Conservation (phyloP, 257 asterid genomes). For the Nicotiana paniculata region DNA sequence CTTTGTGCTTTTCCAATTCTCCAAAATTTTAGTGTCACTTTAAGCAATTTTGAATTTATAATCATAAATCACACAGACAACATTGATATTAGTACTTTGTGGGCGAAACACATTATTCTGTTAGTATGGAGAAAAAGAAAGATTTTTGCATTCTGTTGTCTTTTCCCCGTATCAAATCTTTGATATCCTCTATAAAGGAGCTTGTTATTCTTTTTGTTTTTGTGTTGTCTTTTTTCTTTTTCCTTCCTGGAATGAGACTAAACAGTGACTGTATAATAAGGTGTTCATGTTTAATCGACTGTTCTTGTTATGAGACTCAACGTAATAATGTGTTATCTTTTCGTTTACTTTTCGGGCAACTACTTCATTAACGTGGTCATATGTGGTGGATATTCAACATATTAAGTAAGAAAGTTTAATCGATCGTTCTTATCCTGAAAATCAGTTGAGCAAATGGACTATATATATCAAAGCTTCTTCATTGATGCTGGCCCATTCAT, state of each 20-base stretch:
- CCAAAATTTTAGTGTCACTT: not conserved
- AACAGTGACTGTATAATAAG: not conserved
- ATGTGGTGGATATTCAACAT: too few species aligned
- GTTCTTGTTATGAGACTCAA: too few species aligned
- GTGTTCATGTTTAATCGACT: not conserved
- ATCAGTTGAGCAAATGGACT: not conserved
- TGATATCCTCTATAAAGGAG: not conserved
- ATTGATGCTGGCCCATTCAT: not conserved
- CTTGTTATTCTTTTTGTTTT: too few species aligned
- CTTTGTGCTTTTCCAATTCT: not conserved
- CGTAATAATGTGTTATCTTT: too few species aligned
- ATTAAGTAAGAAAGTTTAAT: too few species aligned
- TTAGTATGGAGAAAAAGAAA: not conserved
- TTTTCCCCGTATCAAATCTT: not conserved
- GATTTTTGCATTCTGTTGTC: not conserved
- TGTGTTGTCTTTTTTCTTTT: not conserved
- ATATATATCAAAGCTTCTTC: not conserved
- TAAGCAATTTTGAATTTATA: not conserved
- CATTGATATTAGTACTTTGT: not conserved
- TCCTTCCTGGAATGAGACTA: not conserved
- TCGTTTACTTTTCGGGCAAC: not conserved
- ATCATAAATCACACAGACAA: not conserved
- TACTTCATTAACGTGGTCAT: too few species aligned
- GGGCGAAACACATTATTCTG: not conserved
- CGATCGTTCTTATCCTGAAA: not conserved